Conservation (phyloP, 768 basidiomycete species). For the Dioszegia crocea region DNA sequence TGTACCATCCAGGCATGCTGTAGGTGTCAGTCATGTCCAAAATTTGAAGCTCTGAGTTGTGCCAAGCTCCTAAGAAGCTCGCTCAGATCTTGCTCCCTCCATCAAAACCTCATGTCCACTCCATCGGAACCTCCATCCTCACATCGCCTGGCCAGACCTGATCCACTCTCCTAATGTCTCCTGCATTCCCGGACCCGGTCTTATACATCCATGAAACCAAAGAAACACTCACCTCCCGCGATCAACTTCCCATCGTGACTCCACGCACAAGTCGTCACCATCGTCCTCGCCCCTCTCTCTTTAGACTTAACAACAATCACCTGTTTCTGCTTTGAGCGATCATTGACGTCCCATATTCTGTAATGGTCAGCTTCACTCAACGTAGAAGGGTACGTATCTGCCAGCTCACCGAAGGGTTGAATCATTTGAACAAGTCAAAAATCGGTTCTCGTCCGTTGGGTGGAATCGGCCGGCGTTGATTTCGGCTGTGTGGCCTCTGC, state of each 20-base stretch:
- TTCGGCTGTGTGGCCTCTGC: constrained; percentile 90
- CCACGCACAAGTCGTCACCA: constrained; percentile 80
- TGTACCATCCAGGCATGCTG: constrained; percentile 86
- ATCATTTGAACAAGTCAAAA: constrained; percentile 92
- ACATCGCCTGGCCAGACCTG: too few species aligned
- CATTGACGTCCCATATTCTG: constrained; percentile 92
- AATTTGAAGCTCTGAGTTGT: not conserved
- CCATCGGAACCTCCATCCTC: too few species aligned
- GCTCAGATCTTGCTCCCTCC: not conserved
- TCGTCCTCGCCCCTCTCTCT: constrained; percentile 87
- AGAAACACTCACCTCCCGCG: constrained; percentile 64
- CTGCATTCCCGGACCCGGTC: too few species aligned
- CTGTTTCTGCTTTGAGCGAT: constrained; percentile 87
- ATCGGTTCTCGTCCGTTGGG: constrained; percentile 73
- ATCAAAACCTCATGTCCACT: too few species aligned
- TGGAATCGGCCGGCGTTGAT: constrained; percentile 88
- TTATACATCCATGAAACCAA: not conserved
- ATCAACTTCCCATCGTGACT: constrained; percentile 85
- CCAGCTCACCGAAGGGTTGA: constrained; percentile 76
- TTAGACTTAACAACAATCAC: constrained; percentile 97
- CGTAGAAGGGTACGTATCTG: not conserved
- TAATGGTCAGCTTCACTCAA: constrained; percentile 8
- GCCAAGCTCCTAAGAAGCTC: not conserved
- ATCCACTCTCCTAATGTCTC: too few species aligned
- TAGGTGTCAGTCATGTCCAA: constrained; percentile 1